Percentiles rank a stretch among this genome's conserved stretches.
Evolutionary conservation across 192 early-diverging fungal species (phyloP).

Genomic region (Chytriomyces hyalinus): DNA sequence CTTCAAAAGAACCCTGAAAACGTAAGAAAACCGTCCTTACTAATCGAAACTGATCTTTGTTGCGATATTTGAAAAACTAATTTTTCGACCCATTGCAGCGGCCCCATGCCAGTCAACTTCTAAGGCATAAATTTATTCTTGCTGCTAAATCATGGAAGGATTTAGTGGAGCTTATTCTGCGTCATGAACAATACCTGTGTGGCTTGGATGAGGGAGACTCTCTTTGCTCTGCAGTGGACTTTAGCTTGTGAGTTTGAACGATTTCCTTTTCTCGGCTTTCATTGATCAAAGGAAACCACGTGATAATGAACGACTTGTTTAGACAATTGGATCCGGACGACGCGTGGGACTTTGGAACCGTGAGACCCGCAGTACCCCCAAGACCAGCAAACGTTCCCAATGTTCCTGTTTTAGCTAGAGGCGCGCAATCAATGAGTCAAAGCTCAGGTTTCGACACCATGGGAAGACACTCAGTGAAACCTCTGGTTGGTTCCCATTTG

Average conservation of each 20-base stretch:
- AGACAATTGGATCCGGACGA: slow-evolving; percentile 10
- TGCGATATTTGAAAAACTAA: slow-evolving; percentile 16
- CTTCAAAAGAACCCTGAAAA: slow-evolving; percentile 82
- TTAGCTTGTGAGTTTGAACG: background rate
- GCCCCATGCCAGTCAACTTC: slow-evolving; percentile 85
- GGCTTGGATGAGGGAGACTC: slow-evolving; percentile 40
- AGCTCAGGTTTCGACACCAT: background rate
- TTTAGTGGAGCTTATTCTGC: slow-evolving; percentile 82
- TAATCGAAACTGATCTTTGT: slow-evolving; percentile 3
- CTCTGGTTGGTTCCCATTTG: background rate
- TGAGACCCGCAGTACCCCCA: slow-evolving; percentile 28
- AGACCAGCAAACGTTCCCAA: background rate
- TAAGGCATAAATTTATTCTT: slow-evolving; percentile 86
- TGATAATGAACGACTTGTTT: slow-evolving; percentile 1
- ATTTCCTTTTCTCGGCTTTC: slow-evolving; percentile 6
- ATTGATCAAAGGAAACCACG: slow-evolving; percentile 3
- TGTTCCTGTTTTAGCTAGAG: background rate
- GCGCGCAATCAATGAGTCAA: slow-evolving; percentile 4
- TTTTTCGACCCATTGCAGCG: slow-evolving; percentile 56
- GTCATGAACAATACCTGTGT: slow-evolving; percentile 79
- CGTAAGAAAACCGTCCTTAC: slow-evolving; percentile 48
- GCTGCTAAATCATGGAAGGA: slow-evolving; percentile 83
- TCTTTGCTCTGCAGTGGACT: slow-evolving; percentile 26
- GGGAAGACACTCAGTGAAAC: slow-evolving; percentile 11
- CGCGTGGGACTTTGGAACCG: slow-evolving; percentile 54